Conservation (phyloP, 805 yeast genomes). For the Ogataea angusta region DNA sequence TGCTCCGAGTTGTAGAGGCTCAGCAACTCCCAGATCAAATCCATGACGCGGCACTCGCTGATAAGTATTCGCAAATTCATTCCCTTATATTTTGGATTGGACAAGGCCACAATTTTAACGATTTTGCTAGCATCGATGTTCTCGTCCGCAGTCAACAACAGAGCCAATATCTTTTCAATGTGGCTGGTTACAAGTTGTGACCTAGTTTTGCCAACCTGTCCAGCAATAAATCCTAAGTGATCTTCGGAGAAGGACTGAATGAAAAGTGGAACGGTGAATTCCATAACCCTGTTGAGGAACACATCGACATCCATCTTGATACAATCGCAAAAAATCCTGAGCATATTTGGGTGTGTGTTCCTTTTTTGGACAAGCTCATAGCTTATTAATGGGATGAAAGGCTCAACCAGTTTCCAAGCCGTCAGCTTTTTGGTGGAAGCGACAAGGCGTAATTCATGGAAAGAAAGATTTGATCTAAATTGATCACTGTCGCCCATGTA, state of each 20-base stretch:
- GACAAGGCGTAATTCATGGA: constrained; percentile 56
- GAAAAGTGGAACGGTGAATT: constrained; percentile 73
- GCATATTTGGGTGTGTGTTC: constrained; percentile 47
- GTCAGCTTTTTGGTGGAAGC: constrained; percentile 57
- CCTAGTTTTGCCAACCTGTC: constrained; percentile 43
- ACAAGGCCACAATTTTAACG: constrained; percentile 49
- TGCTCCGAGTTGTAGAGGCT: constrained; percentile 36
- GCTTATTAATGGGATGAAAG: constrained; percentile 72
- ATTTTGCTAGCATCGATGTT: constrained; percentile 48
- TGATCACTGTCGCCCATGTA: constrained; percentile 62
- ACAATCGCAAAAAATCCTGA: constrained; percentile 59
- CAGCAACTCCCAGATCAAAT: constrained; percentile 42
- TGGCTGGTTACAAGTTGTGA: constrained; percentile 46
- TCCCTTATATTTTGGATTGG: constrained; percentile 43
- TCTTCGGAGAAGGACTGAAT: constrained; percentile 64
- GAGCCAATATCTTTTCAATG: constrained; percentile 54
- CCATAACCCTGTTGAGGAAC: constrained; percentile 66
- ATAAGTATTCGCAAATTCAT: constrained; percentile 35
- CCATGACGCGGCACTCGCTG: constrained; percentile 23
- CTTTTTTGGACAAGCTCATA: constrained; percentile 56
- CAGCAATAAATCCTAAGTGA: constrained; percentile 61
- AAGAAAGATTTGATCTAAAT: constrained; percentile 66
- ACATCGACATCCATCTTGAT: constrained; percentile 59
- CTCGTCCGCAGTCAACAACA: constrained; percentile 49
- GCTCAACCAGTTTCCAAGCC: constrained; percentile 77